Evolutionary conservation across 225 moss, liverwort and hornwort species (phyloP).

Genomic region (Physcomitrellopsis africana): DNA sequence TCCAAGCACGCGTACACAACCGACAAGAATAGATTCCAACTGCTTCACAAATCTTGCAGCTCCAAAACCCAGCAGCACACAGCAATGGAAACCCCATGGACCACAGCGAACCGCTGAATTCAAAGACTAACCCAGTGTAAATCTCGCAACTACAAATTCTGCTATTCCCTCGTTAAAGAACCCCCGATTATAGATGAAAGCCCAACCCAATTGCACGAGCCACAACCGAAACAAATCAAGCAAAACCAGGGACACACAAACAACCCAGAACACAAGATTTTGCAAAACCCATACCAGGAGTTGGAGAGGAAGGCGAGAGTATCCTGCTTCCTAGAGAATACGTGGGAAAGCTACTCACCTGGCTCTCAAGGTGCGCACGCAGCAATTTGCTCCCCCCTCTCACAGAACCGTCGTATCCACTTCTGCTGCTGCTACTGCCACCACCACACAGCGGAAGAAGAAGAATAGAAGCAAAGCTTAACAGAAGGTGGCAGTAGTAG

Average conservation of each 20-base stretch:
- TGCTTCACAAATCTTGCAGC: no score
- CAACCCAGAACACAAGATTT: not conserved
- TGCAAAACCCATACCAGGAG: not conserved
- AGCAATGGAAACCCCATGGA: no score
- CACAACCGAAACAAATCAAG: not conserved
- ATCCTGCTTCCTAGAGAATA: not conserved
- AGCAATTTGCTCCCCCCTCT: constrained; percentile 27
- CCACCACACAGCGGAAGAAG: not conserved
- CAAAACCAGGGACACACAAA: not conserved
- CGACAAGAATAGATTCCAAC: no score
- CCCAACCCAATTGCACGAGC: no score
- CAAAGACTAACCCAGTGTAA: no score
- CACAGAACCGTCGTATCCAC: constrained; percentile 22
- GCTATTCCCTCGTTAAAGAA: no score
- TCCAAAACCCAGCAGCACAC: no score
- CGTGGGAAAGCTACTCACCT: constrained; percentile 9
- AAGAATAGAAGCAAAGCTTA: not conserved
- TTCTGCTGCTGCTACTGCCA: not conserved
- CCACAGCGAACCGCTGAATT: no score
- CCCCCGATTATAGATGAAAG: no score
- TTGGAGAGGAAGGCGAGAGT: not conserved
- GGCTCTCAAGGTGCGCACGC: constrained; percentile 5
- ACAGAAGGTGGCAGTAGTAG: not conserved
- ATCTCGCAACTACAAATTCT: no score
- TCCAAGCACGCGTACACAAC: no score